Evolutionary conservation across 2,329 filamentous ascomycete species (phyloP).

Genomic region (Hortaea sp.): DNA sequence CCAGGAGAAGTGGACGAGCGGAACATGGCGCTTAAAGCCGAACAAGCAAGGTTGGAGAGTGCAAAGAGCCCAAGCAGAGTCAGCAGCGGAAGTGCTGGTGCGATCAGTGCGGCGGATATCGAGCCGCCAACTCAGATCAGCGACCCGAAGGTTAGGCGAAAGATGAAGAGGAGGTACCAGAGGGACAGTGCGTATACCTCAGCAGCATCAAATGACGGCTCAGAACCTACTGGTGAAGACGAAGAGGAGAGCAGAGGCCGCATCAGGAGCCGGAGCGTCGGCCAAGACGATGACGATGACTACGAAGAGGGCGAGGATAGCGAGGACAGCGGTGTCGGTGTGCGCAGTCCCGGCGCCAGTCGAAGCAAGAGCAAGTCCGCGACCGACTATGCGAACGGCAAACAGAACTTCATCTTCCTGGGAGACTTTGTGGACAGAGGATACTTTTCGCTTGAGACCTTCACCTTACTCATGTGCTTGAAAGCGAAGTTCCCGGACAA

Average conservation of each 20-base stretch:
- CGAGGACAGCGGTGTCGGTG: conserved; percentile 32
- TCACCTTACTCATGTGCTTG: conserved; percentile 61
- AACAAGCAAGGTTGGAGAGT: background rate
- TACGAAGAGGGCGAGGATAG: conserved; percentile 41
- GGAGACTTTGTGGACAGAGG: conserved; percentile 67
- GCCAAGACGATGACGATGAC: conserved; percentile 33
- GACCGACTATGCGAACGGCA: conserved; percentile 40
- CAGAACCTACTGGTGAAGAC: conserved; percentile 29
- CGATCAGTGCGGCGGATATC: conserved; percentile 84
- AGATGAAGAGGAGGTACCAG: conserved; percentile 55
- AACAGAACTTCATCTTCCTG: conserved; percentile 62
- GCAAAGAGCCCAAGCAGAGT: conserved; percentile 10
- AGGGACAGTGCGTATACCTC: conserved; percentile 44
- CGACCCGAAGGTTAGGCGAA: conserved; percentile 76
- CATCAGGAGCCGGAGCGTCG: conserved; percentile 26
- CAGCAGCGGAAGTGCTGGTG: conserved; percentile 25
- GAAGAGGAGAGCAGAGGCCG: conserved; percentile 34
- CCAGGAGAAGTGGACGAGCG: conserved; percentile 54
- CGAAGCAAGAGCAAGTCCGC: conserved; percentile 28
- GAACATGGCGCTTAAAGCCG: background rate
- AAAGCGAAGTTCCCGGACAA: conserved; percentile 66
- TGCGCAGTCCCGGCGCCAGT: conserved; percentile 25
- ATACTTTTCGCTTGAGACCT: conserved; percentile 64
- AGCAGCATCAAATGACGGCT: conserved; percentile 34
- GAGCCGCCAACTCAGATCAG: conserved; percentile 85